A percentile compares a stretch with the other conserved stretches of the same genome.
Evolutionary conservation across 352 stramenopile genomes (phyloP).

Genomic region (Globisporangium heterothallicum): DNA sequence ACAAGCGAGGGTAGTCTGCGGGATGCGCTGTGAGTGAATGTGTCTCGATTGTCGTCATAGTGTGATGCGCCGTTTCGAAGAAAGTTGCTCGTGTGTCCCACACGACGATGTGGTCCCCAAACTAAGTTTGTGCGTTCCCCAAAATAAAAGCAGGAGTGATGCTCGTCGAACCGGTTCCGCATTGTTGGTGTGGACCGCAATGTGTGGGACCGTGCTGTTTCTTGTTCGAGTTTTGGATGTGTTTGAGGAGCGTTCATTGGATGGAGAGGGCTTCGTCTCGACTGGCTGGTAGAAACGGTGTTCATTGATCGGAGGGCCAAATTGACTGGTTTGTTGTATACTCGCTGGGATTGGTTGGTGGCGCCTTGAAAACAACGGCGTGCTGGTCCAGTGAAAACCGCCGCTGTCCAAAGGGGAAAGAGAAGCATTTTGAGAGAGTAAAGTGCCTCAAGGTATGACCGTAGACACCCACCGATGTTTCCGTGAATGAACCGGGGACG

Average conservation of each 20-base stretch:
- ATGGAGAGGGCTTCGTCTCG: not conserved
- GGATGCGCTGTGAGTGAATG: no score
- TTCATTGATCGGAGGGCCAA: no score
- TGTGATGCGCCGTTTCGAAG: not conserved
- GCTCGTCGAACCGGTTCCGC: not conserved
- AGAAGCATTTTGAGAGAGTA: conserved; percentile 24
- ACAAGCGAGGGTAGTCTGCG: not conserved
- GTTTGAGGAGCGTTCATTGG: not conserved
- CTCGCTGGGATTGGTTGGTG: conserved; percentile 13
- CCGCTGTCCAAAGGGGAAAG: conserved; percentile 11
- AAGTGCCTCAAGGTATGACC: conserved; percentile 21
- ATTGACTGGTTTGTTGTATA: conserved; percentile 15
- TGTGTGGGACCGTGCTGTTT: not conserved
- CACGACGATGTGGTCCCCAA: no score
- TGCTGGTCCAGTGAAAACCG: conserved; percentile 3
- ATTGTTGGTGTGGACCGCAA: not conserved
- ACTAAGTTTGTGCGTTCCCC: no score
- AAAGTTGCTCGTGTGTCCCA: not conserved
- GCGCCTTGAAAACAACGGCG: conserved; percentile 1
- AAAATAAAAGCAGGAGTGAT: not conserved
- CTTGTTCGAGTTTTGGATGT: no score
- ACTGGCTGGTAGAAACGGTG: conserved; percentile 6
- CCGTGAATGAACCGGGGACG: conserved; percentile 1
- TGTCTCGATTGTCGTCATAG: no score
- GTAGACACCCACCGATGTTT: no score